Percentiles rank a stretch among this genome's conserved stretches.
These are phyloP conservation scores for Helichrysum umbraculigerum DNA, from an alignment of 129 eudicot species.

Conservation along the genomic window DNA sequence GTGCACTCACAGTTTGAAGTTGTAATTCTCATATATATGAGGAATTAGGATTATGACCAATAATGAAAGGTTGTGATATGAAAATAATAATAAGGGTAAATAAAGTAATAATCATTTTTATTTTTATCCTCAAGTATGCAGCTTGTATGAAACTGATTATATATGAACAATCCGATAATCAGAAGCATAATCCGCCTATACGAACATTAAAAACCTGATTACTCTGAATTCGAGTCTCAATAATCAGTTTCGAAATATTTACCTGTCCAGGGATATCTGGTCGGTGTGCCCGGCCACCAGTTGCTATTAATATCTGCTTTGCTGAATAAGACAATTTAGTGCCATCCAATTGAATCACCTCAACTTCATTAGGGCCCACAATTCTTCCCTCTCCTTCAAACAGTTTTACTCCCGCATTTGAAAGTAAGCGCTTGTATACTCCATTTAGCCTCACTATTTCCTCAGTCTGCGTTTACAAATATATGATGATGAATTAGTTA, in stretches of 20 bases:
- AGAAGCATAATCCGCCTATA: too few species aligned
- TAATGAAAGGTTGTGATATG: too few species aligned
- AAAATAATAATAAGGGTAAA: too few species aligned
- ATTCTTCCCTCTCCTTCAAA: conserved; percentile 94
- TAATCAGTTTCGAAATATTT: neutral
- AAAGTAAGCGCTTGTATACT: conserved; percentile 76
- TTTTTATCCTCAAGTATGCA: too few species aligned
- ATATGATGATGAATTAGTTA: conserved; percentile 28
- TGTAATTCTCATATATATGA: too few species aligned
- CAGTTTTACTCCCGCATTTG: conserved; percentile 88
- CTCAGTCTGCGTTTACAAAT: conserved; percentile 58
- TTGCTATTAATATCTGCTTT: conserved; percentile 84
- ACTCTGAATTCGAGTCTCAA: neutral
- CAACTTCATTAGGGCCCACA: conserved; percentile 90
- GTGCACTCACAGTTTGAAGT: too few species aligned
- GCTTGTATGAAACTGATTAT: neutral
- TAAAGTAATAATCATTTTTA: too few species aligned
- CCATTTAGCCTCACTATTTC: conserved; percentile 83
- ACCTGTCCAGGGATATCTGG: conserved; percentile 89
- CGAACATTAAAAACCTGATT: neutral
- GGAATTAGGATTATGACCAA: too few species aligned
- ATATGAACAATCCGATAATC: too few species aligned
- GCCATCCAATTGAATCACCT: conserved; percentile 81
- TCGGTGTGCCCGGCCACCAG: conserved; percentile 95
- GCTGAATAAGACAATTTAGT: conserved; percentile 69